These are phyloP conservation scores for Aspergillus persii DNA, from an alignment of 2,329 filamentous ascomycete species.

Conservation along the genomic window DNA sequence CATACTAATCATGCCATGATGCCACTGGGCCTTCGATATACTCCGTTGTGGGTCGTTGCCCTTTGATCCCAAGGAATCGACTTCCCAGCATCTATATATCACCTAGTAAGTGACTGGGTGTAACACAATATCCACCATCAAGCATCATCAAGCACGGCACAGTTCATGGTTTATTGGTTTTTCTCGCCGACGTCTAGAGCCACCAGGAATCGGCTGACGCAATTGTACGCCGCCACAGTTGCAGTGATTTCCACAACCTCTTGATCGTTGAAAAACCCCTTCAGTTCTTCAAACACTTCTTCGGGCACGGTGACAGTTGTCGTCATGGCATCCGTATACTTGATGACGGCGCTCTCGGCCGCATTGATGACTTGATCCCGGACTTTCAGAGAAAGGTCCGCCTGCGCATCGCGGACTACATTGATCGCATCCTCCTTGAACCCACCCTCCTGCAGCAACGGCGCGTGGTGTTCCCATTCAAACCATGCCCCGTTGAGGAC, in stretches of 20 bases:
- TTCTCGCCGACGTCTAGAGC: constrained; percentile 65
- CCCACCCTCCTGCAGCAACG: constrained; percentile 62
- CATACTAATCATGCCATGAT: too few species aligned
- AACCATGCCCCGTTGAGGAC: constrained; percentile 79
- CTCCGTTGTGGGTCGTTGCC: neutral
- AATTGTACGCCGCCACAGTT: constrained; percentile 78
- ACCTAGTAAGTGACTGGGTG: too few species aligned
- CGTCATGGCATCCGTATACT: constrained; percentile 83
- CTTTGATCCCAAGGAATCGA: neutral
- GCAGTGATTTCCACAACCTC: constrained; percentile 80
- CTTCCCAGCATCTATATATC: too few species aligned
- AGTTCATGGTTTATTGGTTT: constrained; percentile 24
- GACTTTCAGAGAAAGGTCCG: constrained; percentile 25
- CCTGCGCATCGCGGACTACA: constrained; percentile 31
- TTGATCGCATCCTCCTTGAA: constrained; percentile 50
- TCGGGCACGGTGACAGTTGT: constrained; percentile 67
- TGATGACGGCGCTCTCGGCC: constrained; percentile 66
- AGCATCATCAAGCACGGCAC: neutral
- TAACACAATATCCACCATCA: too few species aligned
- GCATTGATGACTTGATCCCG: constrained; percentile 47
- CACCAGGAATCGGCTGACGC: constrained; percentile 78
- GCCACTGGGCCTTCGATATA: neutral
- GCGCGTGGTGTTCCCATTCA: constrained; percentile 78
- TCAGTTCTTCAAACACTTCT: constrained; percentile 64
- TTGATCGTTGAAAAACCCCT: constrained; percentile 61